Conservation (phyloP, 306 rosid genomes). For the Prunus persica region DNA sequence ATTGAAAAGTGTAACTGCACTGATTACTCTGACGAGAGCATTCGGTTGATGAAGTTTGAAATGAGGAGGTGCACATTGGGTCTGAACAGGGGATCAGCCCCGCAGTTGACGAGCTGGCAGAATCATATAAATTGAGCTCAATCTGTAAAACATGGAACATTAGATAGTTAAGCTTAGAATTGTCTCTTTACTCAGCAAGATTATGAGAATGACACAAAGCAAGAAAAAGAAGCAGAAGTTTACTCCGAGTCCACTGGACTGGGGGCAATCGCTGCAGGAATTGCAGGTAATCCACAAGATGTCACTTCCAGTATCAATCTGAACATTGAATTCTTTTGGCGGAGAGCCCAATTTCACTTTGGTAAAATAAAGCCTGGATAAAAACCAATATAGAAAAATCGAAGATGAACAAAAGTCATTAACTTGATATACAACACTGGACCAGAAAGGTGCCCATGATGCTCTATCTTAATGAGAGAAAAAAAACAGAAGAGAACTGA, state of each 20-base stretch:
- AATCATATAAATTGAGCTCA: constrained; percentile 78
- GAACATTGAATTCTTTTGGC: constrained; percentile 81
- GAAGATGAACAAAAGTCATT: not conserved
- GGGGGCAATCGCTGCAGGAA: constrained; percentile 84
- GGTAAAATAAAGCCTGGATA: constrained; percentile 76
- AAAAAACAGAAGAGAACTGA: constrained; percentile 5
- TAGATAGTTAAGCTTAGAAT: not conserved
- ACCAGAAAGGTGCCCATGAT: not conserved
- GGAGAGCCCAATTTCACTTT: constrained; percentile 91
- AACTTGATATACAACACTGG: not conserved
- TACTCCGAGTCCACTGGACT: constrained; percentile 83
- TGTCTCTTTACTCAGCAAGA: constrained; percentile 13
- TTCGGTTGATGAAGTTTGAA: constrained; percentile 53
- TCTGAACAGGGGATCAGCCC: constrained; percentile 65
- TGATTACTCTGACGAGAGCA: constrained; percentile 73
- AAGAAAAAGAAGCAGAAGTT: constrained; percentile 24
- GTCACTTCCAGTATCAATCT: constrained; percentile 95
- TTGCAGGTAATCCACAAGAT: constrained; percentile 90
- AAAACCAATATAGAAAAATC: constrained; percentile 18
- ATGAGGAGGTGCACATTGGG: constrained; percentile 59
- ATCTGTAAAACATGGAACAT: constrained; percentile 47
- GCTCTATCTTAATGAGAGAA: not conserved
- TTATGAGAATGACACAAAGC: not conserved
- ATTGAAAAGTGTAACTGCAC: constrained; percentile 76
- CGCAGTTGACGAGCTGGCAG: constrained; percentile 61